Conservation (phyloP, 192 early-diverging fungal genomes). For the Gryganskiella cystojenkinii region DNA sequence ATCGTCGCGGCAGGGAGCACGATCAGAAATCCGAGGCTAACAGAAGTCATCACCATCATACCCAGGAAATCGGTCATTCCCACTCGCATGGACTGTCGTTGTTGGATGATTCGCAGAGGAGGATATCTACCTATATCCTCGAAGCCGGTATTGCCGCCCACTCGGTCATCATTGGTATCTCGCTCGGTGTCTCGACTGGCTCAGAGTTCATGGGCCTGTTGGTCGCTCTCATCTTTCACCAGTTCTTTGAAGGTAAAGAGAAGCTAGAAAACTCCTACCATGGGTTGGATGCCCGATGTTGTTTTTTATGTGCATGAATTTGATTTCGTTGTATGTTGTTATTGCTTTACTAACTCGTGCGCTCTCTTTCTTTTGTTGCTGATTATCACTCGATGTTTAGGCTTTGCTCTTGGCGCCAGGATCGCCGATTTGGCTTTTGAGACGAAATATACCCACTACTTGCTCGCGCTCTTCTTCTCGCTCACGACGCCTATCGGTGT, state of each 20-base stretch:
- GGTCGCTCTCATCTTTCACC: constrained; percentile 78
- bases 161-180: constrained; percentile 74
- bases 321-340: not conserved
- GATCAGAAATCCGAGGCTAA: too few relatives aligned
- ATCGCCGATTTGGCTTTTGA: constrained; percentile 54
- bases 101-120: constrained; percentile 15
- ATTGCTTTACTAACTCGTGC: constrained; percentile 13
- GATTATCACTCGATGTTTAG: constrained; percentile 62
- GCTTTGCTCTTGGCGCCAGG: too few relatives aligned
- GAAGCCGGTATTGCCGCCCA: constrained; percentile 73
- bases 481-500: constrained; percentile 83
- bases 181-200: constrained; percentile 67
- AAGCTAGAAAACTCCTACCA: not conserved
- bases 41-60: too few relatives aligned
- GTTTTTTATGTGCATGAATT: not conserved
- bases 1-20: too few relatives aligned
- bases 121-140: constrained; percentile 66
- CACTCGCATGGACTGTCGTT: constrained; percentile 22
- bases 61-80: constrained; percentile 24
- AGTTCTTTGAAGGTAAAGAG: constrained; percentile 57
- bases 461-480: constrained; percentile 69
- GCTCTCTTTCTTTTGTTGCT: constrained; percentile 10
- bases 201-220: constrained; percentile 69
- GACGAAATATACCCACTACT: constrained; percentile 58
- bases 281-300: not conserved